These are phyloP conservation scores for Microcera coccophila DNA, from an alignment of 2,329 filamentous ascomycete species.

Conservation along the genomic window DNA sequence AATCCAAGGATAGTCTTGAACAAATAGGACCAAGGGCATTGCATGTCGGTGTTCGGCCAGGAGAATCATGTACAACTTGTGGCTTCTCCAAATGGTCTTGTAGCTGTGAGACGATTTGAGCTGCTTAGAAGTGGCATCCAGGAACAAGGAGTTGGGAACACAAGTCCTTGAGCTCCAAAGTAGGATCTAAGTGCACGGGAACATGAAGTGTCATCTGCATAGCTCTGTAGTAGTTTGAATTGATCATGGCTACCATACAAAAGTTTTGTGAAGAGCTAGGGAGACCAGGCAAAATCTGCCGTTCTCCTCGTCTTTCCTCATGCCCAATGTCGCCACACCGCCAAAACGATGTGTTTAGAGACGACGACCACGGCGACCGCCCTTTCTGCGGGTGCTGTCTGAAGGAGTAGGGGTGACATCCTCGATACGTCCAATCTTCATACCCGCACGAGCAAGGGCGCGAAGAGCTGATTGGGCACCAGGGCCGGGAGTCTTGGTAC, in stretches of 20 bases:
- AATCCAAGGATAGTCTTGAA: background rate
- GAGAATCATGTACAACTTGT: background rate
- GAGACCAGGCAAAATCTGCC: slow-evolving; percentile 62
- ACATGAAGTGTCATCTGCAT: background rate
- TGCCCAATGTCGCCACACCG: slow-evolving; percentile 65
- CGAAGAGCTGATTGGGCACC: slow-evolving; percentile 99
- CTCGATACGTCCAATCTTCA: slow-evolving; percentile 99
- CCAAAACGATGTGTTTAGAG: slow-evolving; percentile 66
- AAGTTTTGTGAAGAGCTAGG: slow-evolving; percentile 15
- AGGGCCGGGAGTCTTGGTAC: slow-evolving; percentile 99
- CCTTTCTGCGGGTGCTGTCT: slow-evolving; percentile 99
- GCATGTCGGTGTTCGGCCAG: background rate
- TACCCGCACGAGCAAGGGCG: slow-evolving; percentile 96
- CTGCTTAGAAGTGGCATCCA: background rate
- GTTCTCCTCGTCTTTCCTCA: slow-evolving; percentile 60
- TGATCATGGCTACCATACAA: background rate
- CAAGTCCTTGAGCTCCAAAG: background rate
- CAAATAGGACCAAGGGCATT: background rate
- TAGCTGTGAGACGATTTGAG: background rate
- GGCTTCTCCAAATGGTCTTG: background rate
- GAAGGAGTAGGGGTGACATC: slow-evolving; percentile 98
- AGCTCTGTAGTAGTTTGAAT: background rate
- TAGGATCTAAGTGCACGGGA: background rate
- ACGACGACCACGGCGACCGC: slow-evolving; percentile 99
- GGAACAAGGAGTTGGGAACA: background rate